These are phyloP conservation scores for Arthrobotrys iridis DNA, from an alignment of 2,329 filamentous ascomycete species.

Conservation along the genomic window DNA sequence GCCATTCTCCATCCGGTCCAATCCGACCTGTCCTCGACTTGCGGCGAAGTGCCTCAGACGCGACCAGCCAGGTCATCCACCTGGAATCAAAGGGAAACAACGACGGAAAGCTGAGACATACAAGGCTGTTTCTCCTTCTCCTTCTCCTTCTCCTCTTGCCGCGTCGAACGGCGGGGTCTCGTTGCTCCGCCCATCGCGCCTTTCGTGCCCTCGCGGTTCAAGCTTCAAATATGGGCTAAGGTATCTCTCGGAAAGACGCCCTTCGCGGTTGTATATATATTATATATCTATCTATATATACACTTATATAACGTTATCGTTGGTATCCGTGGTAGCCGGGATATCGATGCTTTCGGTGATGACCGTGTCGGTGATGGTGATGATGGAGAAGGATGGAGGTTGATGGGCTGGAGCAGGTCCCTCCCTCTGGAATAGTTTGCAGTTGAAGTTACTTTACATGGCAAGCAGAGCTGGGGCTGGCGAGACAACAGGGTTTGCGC, in stretches of 20 bases:
- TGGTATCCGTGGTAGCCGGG: too few relatives aligned
- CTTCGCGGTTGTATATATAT: too few relatives aligned
- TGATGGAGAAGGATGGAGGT: slow-evolving; percentile 9
- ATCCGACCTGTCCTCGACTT: not conserved
- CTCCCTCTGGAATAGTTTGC: slow-evolving; percentile 17
- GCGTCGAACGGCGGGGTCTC: slow-evolving; percentile 40
- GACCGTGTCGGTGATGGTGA: not conserved
- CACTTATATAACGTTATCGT: too few relatives aligned
- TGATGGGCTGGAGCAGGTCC: slow-evolving; percentile 31
- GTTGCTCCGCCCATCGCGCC: slow-evolving; percentile 32
- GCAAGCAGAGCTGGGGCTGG: not conserved
- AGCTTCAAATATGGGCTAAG: too few relatives aligned
- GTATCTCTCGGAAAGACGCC: not conserved
- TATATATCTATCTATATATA: too few relatives aligned
- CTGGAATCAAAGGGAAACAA: slow-evolving; percentile 1
- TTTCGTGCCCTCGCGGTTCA: not conserved
- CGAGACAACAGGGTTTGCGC: slow-evolving; percentile 11
- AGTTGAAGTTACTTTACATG: slow-evolving; percentile 13
- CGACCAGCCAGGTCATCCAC: not conserved
- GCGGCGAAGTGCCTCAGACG: slow-evolving; percentile 1
- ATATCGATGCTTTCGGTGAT: not conserved
- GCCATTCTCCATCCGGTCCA: not conserved
- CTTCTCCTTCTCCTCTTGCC: slow-evolving; percentile 46
- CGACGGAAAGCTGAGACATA: slow-evolving; percentile 48
- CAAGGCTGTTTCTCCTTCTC: slow-evolving; percentile 48